Conservation (phyloP, 768 basidiomycete genomes). For the Phylloporus sp. region DNA sequence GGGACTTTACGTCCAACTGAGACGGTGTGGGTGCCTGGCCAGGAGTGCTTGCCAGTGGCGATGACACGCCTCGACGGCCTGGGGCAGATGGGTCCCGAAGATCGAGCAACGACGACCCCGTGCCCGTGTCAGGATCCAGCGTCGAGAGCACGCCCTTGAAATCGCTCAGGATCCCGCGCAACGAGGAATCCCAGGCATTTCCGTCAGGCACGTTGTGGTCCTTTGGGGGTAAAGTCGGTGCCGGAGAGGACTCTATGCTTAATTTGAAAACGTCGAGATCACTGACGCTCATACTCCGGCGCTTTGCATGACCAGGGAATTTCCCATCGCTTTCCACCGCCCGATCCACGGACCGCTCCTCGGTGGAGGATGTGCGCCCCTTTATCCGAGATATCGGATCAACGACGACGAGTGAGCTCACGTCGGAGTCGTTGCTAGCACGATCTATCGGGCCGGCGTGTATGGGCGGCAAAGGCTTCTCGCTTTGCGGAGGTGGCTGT, state of each 20-base stretch:
- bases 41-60: conserved; percentile 36
- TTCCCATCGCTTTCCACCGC: conserved; percentile 23
- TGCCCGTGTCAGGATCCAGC: conserved; percentile 51
- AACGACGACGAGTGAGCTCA: conserved; percentile 54
- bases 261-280: conserved; percentile 54
- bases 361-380: conserved; percentile 29
- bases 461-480: conserved; percentile 67
- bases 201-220: conserved; percentile 21
- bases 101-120: conserved; percentile 48
- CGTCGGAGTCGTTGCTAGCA: conserved; percentile 42
- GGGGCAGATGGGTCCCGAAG: conserved; percentile 63
- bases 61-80: conserved; percentile 37
- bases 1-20: conserved; percentile 19
- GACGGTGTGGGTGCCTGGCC: conserved; percentile 22
- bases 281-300: conserved; percentile 71
- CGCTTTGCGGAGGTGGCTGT: conserved; percentile 31
- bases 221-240: conserved; percentile 35
- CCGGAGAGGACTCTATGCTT: conserved; percentile 33
- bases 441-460: conserved; percentile 31
- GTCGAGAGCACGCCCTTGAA: conserved; percentile 70
- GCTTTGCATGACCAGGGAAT: conserved; percentile 38
- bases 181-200: conserved; percentile 39
- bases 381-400: conserved; percentile 42
- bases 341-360: conserved; percentile 27
- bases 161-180: conserved; percentile 63